phyloP scores from a whole-genome alignment of 2,329 filamentous ascomycete species.

The Nigrospora sphaerica region DNA sequence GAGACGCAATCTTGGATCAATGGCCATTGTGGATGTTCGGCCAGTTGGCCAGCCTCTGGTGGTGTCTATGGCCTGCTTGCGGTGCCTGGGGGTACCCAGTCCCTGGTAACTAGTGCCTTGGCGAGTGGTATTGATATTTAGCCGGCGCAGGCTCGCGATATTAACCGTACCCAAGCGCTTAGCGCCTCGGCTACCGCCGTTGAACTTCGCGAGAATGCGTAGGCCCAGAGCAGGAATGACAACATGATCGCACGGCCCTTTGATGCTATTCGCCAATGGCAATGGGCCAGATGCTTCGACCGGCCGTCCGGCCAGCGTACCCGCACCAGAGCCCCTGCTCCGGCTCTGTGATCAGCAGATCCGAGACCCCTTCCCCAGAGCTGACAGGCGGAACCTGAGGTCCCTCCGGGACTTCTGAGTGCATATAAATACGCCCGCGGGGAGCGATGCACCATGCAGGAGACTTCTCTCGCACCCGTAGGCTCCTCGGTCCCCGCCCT shows the following conservation, averaged over 20 bases:
- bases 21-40: background rate
- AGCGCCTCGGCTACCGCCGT: background rate
- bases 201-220: background rate
- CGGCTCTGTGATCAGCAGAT: too few species aligned
- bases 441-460: too few species aligned
- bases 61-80: background rate
- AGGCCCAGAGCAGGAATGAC: background rate
- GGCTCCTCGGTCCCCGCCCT: background rate
- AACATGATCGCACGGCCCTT: too few species aligned
- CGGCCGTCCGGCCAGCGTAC: background rate
- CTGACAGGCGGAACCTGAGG: background rate
- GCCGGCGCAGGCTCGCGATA: background rate
- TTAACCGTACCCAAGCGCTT: background rate
- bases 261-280: conserved; percentile 1
- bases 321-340: background rate
- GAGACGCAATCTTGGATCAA: conserved; percentile 3
- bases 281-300: too few species aligned
- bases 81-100: background rate
- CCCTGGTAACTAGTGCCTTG: background rate
- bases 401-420: fast-evolving
- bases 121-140: background rate
- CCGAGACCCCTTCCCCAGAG: background rate
- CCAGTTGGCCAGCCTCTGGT: background rate
- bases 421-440: background rate
- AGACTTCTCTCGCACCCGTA: background rate